Base-by-base conservation (phyloP, 1,139 yeast genomes). In the Lodderomyces jiufengensis region DNA sequence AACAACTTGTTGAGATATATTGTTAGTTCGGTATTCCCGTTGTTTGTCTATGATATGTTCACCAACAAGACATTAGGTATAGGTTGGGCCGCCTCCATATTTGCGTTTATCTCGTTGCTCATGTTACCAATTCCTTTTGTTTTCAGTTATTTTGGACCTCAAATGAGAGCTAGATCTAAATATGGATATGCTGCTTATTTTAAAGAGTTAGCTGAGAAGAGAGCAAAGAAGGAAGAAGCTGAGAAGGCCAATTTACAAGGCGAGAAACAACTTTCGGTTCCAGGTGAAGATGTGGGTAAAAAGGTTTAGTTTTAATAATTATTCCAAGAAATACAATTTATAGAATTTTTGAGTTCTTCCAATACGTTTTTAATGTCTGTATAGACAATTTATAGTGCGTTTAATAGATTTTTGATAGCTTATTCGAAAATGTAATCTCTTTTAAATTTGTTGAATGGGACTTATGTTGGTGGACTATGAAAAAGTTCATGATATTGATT, bases 1-100 rank as follows among this genome's bases (percentile, higher is more conserved):
- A 84, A 84, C 59, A 84, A 83, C 52, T 63, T 84, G 48, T 59
- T 79, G 42, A 73, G 92, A 59, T 84, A 83, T 50, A 44, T 75
- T 2, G 63, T 82, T 63, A 87, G 88, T 4, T 84, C 85, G 3
- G 70, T 62, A 7, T 69, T 68, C 55, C 75, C 75, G 35, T 57
- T 68, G 39, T 69, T 70, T 55, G 64, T 70, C 3, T 59, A 64
- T 6, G 74, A 69, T 48, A 66, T 68, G 73, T 69, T 65, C 50
- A 50, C 58, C 14, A 57, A 48, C 24, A 7, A 18, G 7, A 18
- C 20, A 5, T 55, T 68, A 41, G 57, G 59, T 33, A 60, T 65
- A 31, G 64, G 55, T 37, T 64, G 69, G 71, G 70, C 68, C 8
- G 54, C 62, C 2, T 54, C 66, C 3, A 37, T 61, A n/a, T 59